These are phyloP conservation scores for Endotrypanum monterogeii DNA, from an alignment of 208 protist species.

Conservation along the genomic window DNA sequence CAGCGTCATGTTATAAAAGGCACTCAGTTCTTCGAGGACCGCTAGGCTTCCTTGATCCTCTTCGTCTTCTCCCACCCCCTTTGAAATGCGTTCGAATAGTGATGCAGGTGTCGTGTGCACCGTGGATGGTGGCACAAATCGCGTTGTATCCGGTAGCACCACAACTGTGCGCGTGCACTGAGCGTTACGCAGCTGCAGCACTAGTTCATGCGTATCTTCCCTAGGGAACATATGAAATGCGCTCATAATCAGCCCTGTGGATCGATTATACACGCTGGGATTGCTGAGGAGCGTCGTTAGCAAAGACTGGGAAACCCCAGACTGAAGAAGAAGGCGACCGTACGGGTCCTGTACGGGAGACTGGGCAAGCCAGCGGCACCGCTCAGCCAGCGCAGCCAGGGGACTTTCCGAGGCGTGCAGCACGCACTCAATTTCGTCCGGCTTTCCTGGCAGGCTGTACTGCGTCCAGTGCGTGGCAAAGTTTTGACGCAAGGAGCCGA, in stretches of 20 bases:
- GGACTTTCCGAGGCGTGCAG: conserved; percentile 74
- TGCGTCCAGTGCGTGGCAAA: conserved; percentile 59
- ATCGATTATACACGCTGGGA: conserved; percentile 42
- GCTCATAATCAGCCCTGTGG: conserved; percentile 18
- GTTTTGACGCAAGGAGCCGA: conserved; percentile 54
- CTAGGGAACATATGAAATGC: conserved; percentile 18
- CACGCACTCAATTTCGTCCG: conserved; percentile 75
- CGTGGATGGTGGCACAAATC: conserved; percentile 16
- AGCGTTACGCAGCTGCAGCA: conserved; percentile 18
- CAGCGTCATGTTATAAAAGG: conserved; percentile 17
- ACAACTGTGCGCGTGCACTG: conserved; percentile 9
- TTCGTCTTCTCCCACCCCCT: background rate
- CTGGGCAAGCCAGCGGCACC: conserved; percentile 69
- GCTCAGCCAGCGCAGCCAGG: conserved; percentile 80
- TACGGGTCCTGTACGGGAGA: conserved; percentile 64
- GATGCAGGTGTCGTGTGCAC: background rate
- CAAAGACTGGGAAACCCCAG: conserved; percentile 47
- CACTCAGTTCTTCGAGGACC: conserved; percentile 10
- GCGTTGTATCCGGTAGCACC: conserved; percentile 8
- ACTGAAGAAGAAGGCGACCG: conserved; percentile 60
- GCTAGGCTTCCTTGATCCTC: background rate
- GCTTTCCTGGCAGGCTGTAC: conserved; percentile 58
- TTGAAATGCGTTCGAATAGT: background rate
- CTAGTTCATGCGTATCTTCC: conserved; percentile 21
- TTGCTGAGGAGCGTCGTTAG: conserved; percentile 49